Conservation (phyloP, 106 monocot species). For the Agapanthus africanus region DNA sequence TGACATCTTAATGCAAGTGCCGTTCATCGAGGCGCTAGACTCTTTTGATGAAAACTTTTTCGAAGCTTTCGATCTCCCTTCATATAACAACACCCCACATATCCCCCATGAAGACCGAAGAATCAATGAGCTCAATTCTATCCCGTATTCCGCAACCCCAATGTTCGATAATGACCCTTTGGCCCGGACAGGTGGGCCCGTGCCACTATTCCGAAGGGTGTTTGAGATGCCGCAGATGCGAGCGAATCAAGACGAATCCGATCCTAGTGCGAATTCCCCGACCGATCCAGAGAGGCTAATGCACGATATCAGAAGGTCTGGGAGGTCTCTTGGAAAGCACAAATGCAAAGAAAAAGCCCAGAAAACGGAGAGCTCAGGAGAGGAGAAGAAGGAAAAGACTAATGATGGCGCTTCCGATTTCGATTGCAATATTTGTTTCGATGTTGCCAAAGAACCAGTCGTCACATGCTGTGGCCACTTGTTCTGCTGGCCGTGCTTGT, state of each 20-base stretch:
- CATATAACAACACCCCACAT: too few species aligned
- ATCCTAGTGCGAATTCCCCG: background rate
- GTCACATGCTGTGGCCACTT: conserved; percentile 16
- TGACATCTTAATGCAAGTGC: conserved; percentile 5
- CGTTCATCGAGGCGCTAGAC: background rate
- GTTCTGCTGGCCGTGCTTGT: conserved; percentile 15
- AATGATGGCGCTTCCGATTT: background rate
- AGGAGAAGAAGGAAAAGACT: conserved; percentile 6
- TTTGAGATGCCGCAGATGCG: background rate
- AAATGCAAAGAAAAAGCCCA: conserved; percentile 1
- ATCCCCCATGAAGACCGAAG: background rate
- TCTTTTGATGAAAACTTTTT: background rate
- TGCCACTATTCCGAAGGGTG: background rate
- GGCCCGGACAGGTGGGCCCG: conserved; percentile 6
- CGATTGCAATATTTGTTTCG: conserved; percentile 13
- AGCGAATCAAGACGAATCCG: background rate
- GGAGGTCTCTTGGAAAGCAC: background rate
- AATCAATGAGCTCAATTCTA: background rate
- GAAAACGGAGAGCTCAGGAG: background rate
- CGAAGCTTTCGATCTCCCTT: too few species aligned
- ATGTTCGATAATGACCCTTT: background rate
- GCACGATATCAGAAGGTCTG: conserved; percentile 2
- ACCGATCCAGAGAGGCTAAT: conserved; percentile 8
- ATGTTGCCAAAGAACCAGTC: conserved; percentile 9
- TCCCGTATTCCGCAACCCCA: background rate